Base-by-base conservation (phyloP, 169 alveolate species). In the Hepatocystis sp. region DNA sequence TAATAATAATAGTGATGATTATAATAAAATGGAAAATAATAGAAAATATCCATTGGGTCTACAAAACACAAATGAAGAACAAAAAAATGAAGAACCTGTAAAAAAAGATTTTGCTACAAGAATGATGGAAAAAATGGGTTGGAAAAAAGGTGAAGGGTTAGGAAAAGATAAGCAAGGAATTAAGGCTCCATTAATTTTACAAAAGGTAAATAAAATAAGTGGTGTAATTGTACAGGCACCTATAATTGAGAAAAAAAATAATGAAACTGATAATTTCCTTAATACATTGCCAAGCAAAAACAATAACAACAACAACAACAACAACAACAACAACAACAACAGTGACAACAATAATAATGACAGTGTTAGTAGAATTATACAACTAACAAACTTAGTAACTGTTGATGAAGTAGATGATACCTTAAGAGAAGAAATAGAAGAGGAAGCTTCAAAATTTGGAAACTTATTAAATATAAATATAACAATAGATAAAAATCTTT, bases 71-170 rank as follows among this genome's bases (percentile, higher is more conserved):
- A n/a, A n/a, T n/a, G n/a, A n/a, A n/a, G n/a, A n/a, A n/a, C n/a
- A n/a, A n/a, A n/a, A n/a, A n/a, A n/a, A n/a, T n/a, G n/a, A n/a
- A n/a, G n/a, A n/a, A n/a, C n/a, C n/a, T n/a, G n/a, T n/a, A n/a
- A 85, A 91, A 66, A 93, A 95, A 85, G 92, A 91, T 56, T 86
- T 95, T 32, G 97, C 96, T 4, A 78, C 95, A 39, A 86, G 95
- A 34, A 89, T 94, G 93, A 92, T 95, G 97, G 96, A 93, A 86
- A 95, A 95, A 76, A 91, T 95, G 95, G 97, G 97, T 8, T 95
- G 97, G 97, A 93, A 93, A 68, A 94, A 92, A 63, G 97, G 97
- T 4, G 95, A 92, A 58, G 97, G 97, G 1, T 71, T 95, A 68
- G 97, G 97, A 21, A 91, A 88, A 60, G 86, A 93, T 47, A 94